Base-by-base conservation (phyloP, 163 green algal genomes). In the Prototheca wickerhamii region DNA sequence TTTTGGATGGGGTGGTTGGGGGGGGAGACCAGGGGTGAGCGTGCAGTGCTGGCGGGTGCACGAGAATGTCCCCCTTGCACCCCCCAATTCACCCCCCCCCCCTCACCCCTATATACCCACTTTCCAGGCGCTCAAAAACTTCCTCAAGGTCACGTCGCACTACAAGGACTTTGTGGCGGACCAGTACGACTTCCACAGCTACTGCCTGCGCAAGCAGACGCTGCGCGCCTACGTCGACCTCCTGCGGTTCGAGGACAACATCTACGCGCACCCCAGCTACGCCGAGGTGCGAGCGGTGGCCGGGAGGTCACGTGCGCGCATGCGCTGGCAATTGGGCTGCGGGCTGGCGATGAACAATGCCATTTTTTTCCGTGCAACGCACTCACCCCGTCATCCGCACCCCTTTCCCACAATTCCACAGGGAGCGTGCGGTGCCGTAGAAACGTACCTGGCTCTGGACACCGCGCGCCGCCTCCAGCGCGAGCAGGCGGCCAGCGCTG, bases 111-210 rank as follows among this genome's bases (percentile, higher is more conserved):
- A n/a, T n/a, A n/a, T n/a, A n/a, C n/a, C n/a, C n/a, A 4, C 46
- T 37, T 20, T 65, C 55, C 79, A 82, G 63, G 90, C 90, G 17
- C 76, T 98, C 28, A 97, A 98, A 68, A 89, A 89, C 61, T 95
- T 89, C 69, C 50, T 75, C 4, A 77, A 83, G 12, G 79, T 96
- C 18, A 69, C 83, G 40, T 87, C 83, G 60, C 93, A 98, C 80
- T 98, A 95, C 82, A 71, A 71, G 1, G 85, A 93, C 65, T 91
- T 94, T 60, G 52, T 60, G 57, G 93, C 98, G 72, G 93, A 99
- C 80, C 91, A 98, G 79, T 97, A 97, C 61, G 93, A 99, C 80
- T 99, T 99, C 77, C 93, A 99, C 82, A 71, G 61, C 43, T 99
- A 98, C 80, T 98, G 92, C 82, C 37, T 96, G 40, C 82, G 92